Evolutionary conservation across 371 early-diverging fungal species (phyloP).

Genomic region (Mortierella sp.): DNA sequence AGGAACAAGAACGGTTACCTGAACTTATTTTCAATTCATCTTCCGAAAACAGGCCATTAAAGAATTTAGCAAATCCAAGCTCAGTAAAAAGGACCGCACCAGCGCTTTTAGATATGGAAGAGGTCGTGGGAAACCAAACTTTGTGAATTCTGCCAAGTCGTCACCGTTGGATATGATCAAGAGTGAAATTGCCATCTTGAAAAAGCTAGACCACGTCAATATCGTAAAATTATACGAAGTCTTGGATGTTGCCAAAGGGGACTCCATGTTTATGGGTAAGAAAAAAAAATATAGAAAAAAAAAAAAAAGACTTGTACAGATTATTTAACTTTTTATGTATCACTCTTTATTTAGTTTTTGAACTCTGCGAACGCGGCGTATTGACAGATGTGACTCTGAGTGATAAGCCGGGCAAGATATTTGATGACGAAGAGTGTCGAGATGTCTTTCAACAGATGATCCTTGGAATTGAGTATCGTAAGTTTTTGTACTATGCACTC

Average conservation of each 20-base stretch:
- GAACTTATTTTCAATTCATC: not conserved
- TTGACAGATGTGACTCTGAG: slow-evolving; percentile 77
- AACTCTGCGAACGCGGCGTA: slow-evolving; percentile 85
- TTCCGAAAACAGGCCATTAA: slow-evolving; percentile 83
- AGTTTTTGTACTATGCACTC: slow-evolving; percentile 33
- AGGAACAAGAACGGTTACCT: not conserved
- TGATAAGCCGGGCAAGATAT: slow-evolving; percentile 46
- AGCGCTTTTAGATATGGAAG: slow-evolving; percentile 63
- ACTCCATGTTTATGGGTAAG: slow-evolving; percentile 86
- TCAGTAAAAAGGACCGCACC: slow-evolving; percentile 80
- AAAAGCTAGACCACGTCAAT: slow-evolving; percentile 91
- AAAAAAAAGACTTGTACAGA: too few species aligned
- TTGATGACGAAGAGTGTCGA: slow-evolving; percentile 66
- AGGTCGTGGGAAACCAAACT: slow-evolving; percentile 59
- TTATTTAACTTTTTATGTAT: not conserved
- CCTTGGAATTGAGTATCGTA: slow-evolving; percentile 95
- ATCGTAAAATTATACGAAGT: slow-evolving; percentile 94
- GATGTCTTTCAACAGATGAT: slow-evolving; percentile 88
- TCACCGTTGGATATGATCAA: slow-evolving; percentile 90
- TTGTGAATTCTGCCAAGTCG: slow-evolving; percentile 4
- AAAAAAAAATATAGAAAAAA: too few species aligned
- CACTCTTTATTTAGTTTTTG: slow-evolving; percentile 74
- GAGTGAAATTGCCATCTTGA: slow-evolving; percentile 93
- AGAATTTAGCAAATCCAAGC: slow-evolving; percentile 88
- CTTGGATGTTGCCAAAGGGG: slow-evolving; percentile 87